Evolutionary conservation across 192 early-diverging fungal genomes (phyloP).

Genomic region (Gryganskiella cystojenkinii): DNA sequence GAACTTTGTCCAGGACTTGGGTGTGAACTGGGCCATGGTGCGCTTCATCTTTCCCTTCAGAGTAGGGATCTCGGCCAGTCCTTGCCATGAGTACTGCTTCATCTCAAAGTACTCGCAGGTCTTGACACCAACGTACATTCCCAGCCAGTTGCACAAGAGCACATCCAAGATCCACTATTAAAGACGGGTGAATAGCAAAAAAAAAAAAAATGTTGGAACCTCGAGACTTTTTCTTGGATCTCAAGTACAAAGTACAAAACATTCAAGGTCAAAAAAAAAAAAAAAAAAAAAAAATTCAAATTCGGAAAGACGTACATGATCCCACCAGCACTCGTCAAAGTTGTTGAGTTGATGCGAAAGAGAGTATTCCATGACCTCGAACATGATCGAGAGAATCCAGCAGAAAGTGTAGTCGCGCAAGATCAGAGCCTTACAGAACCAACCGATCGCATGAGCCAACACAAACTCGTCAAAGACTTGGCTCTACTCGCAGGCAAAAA

Average conservation of each 20-base stretch:
- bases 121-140: slow-evolving; percentile 96
- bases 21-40: slow-evolving; percentile 92
- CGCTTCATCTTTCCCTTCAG: slow-evolving; percentile 89
- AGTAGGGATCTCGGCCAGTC: slow-evolving; percentile 85
- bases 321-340: slow-evolving; percentile 99
- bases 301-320: slow-evolving; percentile 79
- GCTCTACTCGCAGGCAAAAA: slow-evolving; percentile 50
- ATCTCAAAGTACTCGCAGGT: slow-evolving; percentile 96
- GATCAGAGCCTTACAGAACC: slow-evolving; percentile 94
- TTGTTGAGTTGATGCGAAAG: slow-evolving; percentile 95
- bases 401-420: slow-evolving; percentile 95
- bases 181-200: neutral
- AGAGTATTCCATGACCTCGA: slow-evolving; percentile 97
- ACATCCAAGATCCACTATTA: slow-evolving; percentile 97
- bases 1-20: slow-evolving; percentile 94
- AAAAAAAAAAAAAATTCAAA: neutral
- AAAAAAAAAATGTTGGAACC: neutral
- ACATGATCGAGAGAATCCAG: slow-evolving; percentile 95
- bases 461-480: slow-evolving; percentile 94
- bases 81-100: slow-evolving; percentile 97
- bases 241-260: too few relatives aligned
- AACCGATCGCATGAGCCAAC: slow-evolving; percentile 90
- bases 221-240: too few relatives aligned
- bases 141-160: slow-evolving; percentile 92
- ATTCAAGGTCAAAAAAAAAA: neutral